phyloP scores from a whole-genome alignment of 2,329 filamentous ascomycete species.

The Fusarium paranaense region DNA sequence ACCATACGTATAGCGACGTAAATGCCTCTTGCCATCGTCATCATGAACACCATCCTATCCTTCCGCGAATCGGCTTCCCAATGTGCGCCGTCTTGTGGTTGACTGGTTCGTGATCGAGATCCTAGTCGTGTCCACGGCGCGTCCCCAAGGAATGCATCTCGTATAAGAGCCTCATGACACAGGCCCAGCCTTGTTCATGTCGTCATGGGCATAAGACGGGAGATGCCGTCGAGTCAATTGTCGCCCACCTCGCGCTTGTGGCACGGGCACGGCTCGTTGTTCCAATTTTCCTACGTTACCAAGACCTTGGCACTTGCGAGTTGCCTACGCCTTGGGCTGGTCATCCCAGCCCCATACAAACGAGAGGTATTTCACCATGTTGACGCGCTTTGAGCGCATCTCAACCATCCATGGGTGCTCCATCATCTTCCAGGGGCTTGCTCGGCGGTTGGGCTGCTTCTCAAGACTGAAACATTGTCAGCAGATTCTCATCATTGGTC shows the following conservation, averaged over 20 bases:
- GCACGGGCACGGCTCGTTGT: slow-evolving; percentile 14
- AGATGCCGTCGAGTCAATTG: slow-evolving; percentile 5
- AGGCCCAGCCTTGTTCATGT: slow-evolving; percentile 35
- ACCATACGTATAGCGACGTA: background rate
- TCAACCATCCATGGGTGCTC: slow-evolving; percentile 99
- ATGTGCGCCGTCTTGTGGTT: slow-evolving; percentile 2
- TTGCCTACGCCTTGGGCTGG: slow-evolving; percentile 36
- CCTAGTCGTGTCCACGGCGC: background rate
- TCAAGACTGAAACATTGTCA: slow-evolving; percentile 75
- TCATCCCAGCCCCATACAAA: slow-evolving; percentile 96
- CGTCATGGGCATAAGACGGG: slow-evolving; percentile 16
- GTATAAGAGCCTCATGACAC: slow-evolving; percentile 24
- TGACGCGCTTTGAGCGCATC: slow-evolving; percentile 95
- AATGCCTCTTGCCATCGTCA: background rate
- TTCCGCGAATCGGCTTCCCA: slow-evolving; percentile 1
- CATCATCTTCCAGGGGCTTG: slow-evolving; percentile 97
- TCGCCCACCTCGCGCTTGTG: slow-evolving; percentile 12
- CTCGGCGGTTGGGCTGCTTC: slow-evolving; percentile 87
- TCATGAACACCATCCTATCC: background rate
- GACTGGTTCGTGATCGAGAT: background rate
- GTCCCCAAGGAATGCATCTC: background rate
- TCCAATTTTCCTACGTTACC: slow-evolving; percentile 24
- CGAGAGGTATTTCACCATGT: slow-evolving; percentile 93
- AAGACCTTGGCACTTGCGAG: slow-evolving; percentile 13
- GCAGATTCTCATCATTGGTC: slow-evolving; percentile 2